Conservation (phyloP, 495 filamentous ascomycete species). For the Apiosordaria backusii region DNA sequence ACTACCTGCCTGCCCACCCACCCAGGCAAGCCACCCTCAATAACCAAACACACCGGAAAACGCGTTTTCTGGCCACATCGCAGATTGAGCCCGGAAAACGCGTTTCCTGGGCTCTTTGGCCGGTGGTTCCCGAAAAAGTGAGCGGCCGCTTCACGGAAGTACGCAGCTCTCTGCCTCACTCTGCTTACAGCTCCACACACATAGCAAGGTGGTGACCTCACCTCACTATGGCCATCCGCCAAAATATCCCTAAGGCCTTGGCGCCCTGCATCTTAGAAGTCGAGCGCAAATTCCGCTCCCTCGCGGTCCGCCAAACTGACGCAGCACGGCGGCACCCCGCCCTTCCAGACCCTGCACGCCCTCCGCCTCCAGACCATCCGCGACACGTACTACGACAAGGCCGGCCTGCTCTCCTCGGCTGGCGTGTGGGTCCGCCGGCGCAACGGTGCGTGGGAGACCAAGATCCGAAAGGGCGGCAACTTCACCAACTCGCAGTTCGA, state of each 20-base stretch:
- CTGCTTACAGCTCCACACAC: too few species aligned
- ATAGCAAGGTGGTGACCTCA: too few species aligned
- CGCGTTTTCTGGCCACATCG: too few species aligned
- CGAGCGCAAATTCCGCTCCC: conserved; percentile 37
- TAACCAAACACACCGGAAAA: too few species aligned
- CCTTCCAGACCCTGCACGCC: conserved; percentile 24
- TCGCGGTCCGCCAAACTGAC: conserved; percentile 13
- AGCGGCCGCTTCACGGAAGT: too few species aligned
- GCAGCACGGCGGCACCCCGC: conserved; percentile 18
- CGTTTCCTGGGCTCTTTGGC: too few species aligned
- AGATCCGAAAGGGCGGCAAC: conserved; percentile 16
- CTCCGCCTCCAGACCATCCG: conserved; percentile 24
- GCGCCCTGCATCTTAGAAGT: conserved; percentile 29
- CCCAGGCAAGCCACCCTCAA: too few species aligned
- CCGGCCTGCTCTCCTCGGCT: conserved; percentile 20
- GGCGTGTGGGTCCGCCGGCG: conserved; percentile 35
- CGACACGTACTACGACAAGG: conserved; percentile 38
- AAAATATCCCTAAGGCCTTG: background rate
- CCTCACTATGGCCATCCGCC: background rate
- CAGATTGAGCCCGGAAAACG: too few species aligned
- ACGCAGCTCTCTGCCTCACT: too few species aligned
- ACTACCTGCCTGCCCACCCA: too few species aligned
- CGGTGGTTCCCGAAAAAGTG: too few species aligned
- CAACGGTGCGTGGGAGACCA: conserved; percentile 33
- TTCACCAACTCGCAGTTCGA: conserved; percentile 31